Evolutionary conservation across 2,329 filamentous ascomycete species (phyloP).

Genomic region (Colletotrichum sp.): DNA sequence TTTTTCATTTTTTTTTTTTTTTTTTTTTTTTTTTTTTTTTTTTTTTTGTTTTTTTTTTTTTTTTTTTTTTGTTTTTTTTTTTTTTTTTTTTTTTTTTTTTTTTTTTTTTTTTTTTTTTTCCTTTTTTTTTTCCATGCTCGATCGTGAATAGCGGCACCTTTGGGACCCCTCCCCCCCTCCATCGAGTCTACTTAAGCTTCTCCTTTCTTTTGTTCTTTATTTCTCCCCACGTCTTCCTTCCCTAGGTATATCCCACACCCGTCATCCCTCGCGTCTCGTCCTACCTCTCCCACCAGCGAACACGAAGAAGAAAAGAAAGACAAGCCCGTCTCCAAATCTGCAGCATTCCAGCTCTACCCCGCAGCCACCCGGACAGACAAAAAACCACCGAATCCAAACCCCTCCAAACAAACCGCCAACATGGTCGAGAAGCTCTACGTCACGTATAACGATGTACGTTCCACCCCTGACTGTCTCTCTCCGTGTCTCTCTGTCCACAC

Average conservation of each 20-base stretch:
- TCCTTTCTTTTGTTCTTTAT: background rate
- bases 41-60: no score
- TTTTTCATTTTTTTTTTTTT: no score
- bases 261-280: background rate
- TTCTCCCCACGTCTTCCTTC: background rate
- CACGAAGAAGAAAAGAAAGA: background rate
- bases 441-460: constrained; percentile 86
- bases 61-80: no score
- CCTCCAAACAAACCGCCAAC: constrained; percentile 38
- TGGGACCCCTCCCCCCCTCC: background rate
- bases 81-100: no score
- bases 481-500: background rate
- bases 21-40: no score
- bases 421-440: constrained; percentile 90
- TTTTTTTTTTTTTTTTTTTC: no score
- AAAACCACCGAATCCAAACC: background rate
- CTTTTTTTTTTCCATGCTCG: background rate
- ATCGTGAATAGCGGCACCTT: constrained; percentile 17
- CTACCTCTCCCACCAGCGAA: background rate
- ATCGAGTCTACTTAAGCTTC: constrained; percentile 10
- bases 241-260: background rate
- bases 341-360: constrained; percentile 13
- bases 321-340: constrained; percentile 13
- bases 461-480: background rate
- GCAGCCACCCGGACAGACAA: background rate